Conservation (phyloP, 352 stramenopile genomes). For the Phytophthora colocasiae region DNA sequence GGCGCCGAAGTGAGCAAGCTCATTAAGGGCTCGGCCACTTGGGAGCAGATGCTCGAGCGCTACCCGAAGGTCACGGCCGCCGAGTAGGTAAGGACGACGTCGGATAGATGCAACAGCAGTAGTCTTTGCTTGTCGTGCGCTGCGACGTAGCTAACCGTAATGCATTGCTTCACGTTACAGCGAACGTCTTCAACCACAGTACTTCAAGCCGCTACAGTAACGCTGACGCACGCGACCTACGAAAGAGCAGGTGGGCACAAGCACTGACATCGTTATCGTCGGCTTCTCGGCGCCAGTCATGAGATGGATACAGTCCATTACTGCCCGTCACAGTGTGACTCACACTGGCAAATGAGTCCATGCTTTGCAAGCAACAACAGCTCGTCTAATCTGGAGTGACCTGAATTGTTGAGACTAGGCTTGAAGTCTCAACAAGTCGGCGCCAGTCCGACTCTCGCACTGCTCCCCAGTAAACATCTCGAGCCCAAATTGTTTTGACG, state of each 20-base stretch:
- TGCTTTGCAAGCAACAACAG: constrained; percentile 10
- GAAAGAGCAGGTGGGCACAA: constrained; percentile 15
- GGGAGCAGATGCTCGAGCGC: constrained; percentile 79
- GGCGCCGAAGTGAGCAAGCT: constrained; percentile 86
- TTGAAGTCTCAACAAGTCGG: constrained; percentile 1
- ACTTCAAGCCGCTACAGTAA: constrained; percentile 9
- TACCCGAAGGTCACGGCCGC: constrained; percentile 84
- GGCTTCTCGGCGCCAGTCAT: constrained; percentile 11
- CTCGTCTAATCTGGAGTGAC: constrained; percentile 17
- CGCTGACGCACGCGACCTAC: constrained; percentile 16
- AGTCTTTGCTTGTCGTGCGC: constrained; percentile 1
- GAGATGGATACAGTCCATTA: constrained; percentile 38
- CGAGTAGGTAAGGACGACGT: constrained; percentile 31
- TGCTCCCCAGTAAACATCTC: constrained; percentile 22
- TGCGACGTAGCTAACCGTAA: constrained; percentile 19
- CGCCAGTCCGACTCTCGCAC: constrained; percentile 2
- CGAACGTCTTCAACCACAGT: constrained; percentile 1
- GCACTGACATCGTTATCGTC: neutral
- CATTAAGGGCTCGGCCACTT: constrained; percentile 85
- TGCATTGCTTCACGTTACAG: constrained; percentile 21
- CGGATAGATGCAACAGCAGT: constrained; percentile 17
- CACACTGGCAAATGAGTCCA: constrained; percentile 9
- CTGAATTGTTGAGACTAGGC: constrained; percentile 15
- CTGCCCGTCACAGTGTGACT: no score
- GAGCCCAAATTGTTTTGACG: constrained; percentile 14